Conservation (phyloP, 257 asterid genomes). For the Cynanchum wilfordii region DNA sequence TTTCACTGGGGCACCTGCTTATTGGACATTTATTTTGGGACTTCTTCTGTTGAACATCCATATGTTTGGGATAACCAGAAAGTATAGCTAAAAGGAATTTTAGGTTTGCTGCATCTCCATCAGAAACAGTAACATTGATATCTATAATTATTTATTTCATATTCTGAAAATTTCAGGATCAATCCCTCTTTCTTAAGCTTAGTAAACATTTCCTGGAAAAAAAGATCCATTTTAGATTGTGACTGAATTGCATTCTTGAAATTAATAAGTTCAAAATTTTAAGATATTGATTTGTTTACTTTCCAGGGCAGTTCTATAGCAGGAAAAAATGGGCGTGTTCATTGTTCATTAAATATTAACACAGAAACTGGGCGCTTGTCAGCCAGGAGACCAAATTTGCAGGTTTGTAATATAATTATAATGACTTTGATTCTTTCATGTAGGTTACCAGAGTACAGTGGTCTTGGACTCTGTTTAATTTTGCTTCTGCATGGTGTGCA, state of each 20-base stretch:
- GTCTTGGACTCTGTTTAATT: neutral
- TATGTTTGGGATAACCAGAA: neutral
- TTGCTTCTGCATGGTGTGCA: neutral
- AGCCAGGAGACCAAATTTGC: slow-evolving; percentile 98
- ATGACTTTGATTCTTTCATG: neutral
- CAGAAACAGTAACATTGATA: neutral
- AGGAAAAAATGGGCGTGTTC: slow-evolving; percentile 83
- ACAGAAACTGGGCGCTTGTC: slow-evolving; percentile 98
- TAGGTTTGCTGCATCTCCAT: neutral
- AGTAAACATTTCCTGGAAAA: too few relatives aligned
- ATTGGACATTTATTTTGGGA: neutral
- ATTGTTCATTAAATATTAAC: slow-evolving; percentile 93
- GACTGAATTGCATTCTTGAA: neutral
- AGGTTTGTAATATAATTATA: slow-evolving; percentile 39
- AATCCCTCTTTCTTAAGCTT: neutral
- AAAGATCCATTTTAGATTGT: neutral
- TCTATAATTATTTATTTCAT: neutral
- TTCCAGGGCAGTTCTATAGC: slow-evolving; percentile 70
- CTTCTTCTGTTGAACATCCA: neutral
- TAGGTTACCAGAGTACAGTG: neutral
- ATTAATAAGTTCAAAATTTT: neutral
- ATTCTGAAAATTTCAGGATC: neutral
- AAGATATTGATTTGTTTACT: slow-evolving; percentile 12
- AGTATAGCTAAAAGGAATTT: neutral
- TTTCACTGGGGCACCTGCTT: neutral